Base-by-base conservation (phyloP, 305 asterid genomes). In the Solanum hybrid region DNA sequence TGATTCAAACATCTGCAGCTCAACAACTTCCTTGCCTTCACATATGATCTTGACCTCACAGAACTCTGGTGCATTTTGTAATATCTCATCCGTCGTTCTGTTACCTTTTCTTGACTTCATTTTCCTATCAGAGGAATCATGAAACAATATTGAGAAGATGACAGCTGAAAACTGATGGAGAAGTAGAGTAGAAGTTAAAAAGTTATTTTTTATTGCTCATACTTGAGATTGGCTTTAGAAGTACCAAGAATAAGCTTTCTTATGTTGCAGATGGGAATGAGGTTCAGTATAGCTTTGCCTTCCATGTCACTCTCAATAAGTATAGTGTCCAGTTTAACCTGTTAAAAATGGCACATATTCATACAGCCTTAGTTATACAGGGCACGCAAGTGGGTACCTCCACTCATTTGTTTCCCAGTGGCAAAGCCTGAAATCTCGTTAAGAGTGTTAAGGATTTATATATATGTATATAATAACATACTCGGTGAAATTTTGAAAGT, bases 41-140 rank as follows among this genome's bases (percentile, higher is more conserved):
- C 97, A 94, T 92, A 96, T 94, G 88, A 95, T 90, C 91, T 94
- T 95, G 5, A 96, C 94, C 88, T 96, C 96, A 82, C 99, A 96
- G 87, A 88, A 91, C 19, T 92, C 95, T 3, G 98, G 97, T 77
- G 95, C 96, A 75, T 89, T 89, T 75, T 90, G 92, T 40, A 90
- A 87, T 87, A 96, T 93, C 88, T 92, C 91, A 87, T 94, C 94
- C 2, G 88, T 90, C 42, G 91, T 91, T 82, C 95, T 94, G 10
- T 81, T 90, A 66, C 93, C 93, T 86, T 81, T 95, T 90, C 40
- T 91, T 2, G 95, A 91, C 90, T 85, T 93, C 90, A 94, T 92
- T 91, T 90, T 95, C 94, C 98, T 94, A 88, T 19, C 64, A 35
- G 24, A 40, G 14, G 10, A 82, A 10, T 45, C 37, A 82, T 82